Percentiles rank a stretch among this genome's conserved stretches.
phyloP scores from a whole-genome alignment of 2,329 filamentous ascomycete genomes.

The Drechmeria coniospora region DNA sequence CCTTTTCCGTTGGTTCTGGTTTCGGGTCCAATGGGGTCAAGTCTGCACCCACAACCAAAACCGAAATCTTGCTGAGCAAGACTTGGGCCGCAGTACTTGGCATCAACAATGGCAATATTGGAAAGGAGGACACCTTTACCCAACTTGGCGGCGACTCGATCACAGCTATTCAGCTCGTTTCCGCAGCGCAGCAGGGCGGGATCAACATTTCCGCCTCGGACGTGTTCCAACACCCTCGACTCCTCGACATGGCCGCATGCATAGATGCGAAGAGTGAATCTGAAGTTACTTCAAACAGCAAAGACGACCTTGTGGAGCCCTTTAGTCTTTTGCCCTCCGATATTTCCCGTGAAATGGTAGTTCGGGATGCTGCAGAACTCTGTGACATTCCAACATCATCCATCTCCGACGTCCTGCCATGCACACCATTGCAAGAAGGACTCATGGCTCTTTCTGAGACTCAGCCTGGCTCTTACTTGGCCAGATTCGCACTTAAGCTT shows the following conservation, averaged over 20 bases:
- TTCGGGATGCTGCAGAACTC: background rate
- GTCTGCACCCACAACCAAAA: background rate
- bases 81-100: conserved; percentile 29
- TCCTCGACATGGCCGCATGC: background rate
- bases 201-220: conserved; percentile 9
- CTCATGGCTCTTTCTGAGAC: conserved; percentile 19
- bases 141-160: conserved; percentile 21
- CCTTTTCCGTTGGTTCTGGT: background rate
- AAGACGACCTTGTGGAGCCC: background rate
- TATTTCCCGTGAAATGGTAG: background rate
- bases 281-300: background rate
- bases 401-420: conserved; percentile 20
- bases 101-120: conserved; percentile 15
- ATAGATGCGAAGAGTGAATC: background rate
- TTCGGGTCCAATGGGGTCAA: background rate
- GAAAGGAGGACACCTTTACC: conserved; percentile 6
- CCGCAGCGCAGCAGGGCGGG: conserved; percentile 1
- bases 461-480: conserved; percentile 18
- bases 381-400: background rate
- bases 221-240: conserved; percentile 3
- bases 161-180: conserved; percentile 6
- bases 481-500: conserved; percentile 11
- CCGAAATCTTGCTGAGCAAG: conserved; percentile 1
- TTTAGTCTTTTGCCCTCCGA: background rate
- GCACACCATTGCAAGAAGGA: conserved; percentile 22